These are phyloP conservation scores for Neurospora sp. DNA, from an alignment of 495 filamentous ascomycete genomes.

Conservation along the genomic window DNA sequence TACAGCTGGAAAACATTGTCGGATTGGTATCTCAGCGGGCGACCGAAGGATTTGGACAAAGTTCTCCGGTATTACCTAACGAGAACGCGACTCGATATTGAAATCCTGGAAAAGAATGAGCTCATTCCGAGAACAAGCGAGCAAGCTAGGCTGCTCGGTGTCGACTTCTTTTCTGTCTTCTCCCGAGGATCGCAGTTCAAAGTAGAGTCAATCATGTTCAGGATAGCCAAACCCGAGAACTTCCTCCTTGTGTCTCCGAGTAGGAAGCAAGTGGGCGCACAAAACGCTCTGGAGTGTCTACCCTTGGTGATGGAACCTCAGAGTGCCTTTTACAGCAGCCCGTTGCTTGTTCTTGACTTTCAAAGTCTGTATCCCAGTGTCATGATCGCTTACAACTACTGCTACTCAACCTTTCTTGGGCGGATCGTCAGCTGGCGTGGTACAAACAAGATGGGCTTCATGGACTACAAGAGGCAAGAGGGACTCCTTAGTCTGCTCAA, in stretches of 20 bases:
- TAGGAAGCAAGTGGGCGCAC: slow-evolving; percentile 80
- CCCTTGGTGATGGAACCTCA: slow-evolving; percentile 97
- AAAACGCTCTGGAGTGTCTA: slow-evolving; percentile 91
- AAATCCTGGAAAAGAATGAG: slow-evolving; percentile 87
- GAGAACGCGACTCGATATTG: slow-evolving; percentile 72
- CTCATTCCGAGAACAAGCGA: slow-evolving; percentile 84
- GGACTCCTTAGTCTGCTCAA: slow-evolving; percentile 69
- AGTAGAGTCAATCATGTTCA: slow-evolving; percentile 96
- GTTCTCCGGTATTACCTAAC: slow-evolving; percentile 69
- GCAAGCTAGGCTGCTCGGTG: slow-evolving; percentile 83
- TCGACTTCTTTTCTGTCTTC: slow-evolving; percentile 95
- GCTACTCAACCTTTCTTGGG: slow-evolving; percentile 94
- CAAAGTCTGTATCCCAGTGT: slow-evolving; percentile 94
- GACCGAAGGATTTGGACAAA: slow-evolving; percentile 58
- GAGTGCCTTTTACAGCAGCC: slow-evolving; percentile 86
- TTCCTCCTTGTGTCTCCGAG: slow-evolving; percentile 85
- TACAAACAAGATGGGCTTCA: slow-evolving; percentile 89
- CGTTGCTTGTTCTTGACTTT: slow-evolving; percentile 86
- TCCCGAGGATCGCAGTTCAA: slow-evolving; percentile 94
- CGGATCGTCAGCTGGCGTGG: slow-evolving; percentile 78
- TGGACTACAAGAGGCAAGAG: slow-evolving; percentile 66
- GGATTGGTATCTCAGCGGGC: slow-evolving; percentile 63
- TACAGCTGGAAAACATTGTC: slow-evolving; percentile 73
- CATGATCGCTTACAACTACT: slow-evolving; percentile 99
- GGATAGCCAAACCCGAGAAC: slow-evolving; percentile 95